phyloP scores from a whole-genome alignment of 2,329 filamentous ascomycete genomes.

The Diaporthe sp. region DNA sequence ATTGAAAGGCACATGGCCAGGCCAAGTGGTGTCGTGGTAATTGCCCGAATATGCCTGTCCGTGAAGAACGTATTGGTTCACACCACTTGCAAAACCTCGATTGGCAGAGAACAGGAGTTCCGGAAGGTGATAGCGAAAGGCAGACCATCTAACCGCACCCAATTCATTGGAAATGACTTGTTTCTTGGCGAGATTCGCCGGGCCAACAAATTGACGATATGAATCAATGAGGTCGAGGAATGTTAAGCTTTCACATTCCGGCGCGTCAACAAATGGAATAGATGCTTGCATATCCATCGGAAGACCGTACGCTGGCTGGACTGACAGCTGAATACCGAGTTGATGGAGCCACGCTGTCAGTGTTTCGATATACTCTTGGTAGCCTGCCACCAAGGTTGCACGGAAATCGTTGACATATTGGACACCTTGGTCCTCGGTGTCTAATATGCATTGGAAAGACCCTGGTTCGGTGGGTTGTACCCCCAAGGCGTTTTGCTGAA shows the following conservation, averaged over 20 bases:
- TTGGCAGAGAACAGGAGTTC: background rate
- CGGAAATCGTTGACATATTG: background rate
- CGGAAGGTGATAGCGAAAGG: background rate
- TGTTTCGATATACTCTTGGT: background rate
- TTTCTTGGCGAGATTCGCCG: background rate
- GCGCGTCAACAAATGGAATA: background rate
- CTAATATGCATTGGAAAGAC: background rate
- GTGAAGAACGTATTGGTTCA: background rate
- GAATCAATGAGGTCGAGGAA: background rate
- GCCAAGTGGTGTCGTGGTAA: background rate
- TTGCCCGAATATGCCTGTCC: background rate
- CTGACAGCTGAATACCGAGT: background rate
- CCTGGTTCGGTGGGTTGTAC: background rate
- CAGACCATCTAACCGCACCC: background rate
- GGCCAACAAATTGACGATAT: background rate
- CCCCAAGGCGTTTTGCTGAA: background rate
- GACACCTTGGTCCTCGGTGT: background rate
- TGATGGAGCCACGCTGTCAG: background rate
- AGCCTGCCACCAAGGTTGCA: background rate
- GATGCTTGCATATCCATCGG: background rate
- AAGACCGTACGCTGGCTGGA: background rate
- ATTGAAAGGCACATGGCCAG: constrained; percentile 1
- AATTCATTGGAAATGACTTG: background rate
- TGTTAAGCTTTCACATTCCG: constrained; percentile 1
- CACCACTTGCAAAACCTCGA: background rate